Evolutionary conservation across 2,329 filamentous ascomycete genomes (phyloP).

Genomic region (Penicillium sp.): DNA sequence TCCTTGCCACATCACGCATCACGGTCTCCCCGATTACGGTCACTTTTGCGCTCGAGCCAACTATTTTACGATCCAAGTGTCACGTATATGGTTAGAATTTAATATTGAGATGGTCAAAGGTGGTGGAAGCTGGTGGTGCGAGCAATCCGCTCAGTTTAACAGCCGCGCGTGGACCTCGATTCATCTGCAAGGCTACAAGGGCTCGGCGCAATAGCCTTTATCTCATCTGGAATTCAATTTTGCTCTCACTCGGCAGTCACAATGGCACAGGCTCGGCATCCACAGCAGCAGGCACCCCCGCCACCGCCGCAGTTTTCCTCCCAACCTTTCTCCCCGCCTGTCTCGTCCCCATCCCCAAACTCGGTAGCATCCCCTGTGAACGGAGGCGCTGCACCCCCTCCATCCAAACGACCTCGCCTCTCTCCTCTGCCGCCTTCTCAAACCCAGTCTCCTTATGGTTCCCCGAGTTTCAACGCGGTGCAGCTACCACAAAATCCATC

Average conservation of each 20-base stretch:
- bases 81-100: constrained; percentile 19
- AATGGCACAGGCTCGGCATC: constrained; percentile 59
- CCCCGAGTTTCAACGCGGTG: constrained; percentile 55
- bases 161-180: constrained; percentile 31
- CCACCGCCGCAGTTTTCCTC: constrained; percentile 50
- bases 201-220: constrained; percentile 22
- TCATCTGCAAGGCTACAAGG: constrained; percentile 21
- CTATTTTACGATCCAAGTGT: not conserved
- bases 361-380: constrained; percentile 49
- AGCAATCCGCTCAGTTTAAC: constrained; percentile 39
- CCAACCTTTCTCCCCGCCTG: constrained; percentile 61
- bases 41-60: not conserved
- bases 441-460: constrained; percentile 57
- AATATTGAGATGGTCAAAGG: constrained; percentile 39
- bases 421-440: constrained; percentile 66
- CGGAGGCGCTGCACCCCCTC: constrained; percentile 57
- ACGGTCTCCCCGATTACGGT: constrained; percentile 8
- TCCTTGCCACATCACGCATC: constrained; percentile 17
- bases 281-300: constrained; percentile 23
- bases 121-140: constrained; percentile 35
- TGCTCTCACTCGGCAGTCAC: constrained; percentile 26
- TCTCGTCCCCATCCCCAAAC: constrained; percentile 60
- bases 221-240: constrained; percentile 12
- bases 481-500: constrained; percentile 42
- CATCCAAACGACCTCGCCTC: constrained; percentile 69